Percentiles rank a stretch among this genome's conserved stretches.
Conservation (phyloP, 2,329 filamentous ascomycete species). For the Lachnum nothofagi region DNA sequence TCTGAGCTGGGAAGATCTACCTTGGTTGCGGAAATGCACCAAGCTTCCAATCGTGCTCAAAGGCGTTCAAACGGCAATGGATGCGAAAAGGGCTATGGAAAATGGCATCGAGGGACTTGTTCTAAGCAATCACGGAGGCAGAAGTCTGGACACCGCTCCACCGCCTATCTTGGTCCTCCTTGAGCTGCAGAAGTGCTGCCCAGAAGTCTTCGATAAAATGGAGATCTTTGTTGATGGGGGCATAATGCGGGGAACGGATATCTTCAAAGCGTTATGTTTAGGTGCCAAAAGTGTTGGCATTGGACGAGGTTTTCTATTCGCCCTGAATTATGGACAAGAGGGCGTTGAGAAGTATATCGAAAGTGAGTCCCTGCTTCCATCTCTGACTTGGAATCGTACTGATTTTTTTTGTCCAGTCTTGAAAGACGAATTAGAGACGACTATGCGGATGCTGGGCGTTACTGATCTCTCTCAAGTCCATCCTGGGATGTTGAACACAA, state of each 20-base stretch:
- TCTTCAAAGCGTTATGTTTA: slow-evolving; percentile 62
- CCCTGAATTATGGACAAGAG: slow-evolving; percentile 56
- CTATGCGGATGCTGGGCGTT: slow-evolving; percentile 62
- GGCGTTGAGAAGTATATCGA: slow-evolving; percentile 49
- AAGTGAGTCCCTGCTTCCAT: slow-evolving; percentile 39
- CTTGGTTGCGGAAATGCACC: slow-evolving; percentile 57
- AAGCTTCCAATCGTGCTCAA: slow-evolving; percentile 58
- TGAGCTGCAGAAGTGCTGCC: slow-evolving; percentile 57
- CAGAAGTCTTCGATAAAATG: slow-evolving; percentile 53
- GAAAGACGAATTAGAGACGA: slow-evolving; percentile 58
- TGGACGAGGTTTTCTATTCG: slow-evolving; percentile 56
- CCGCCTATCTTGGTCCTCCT: slow-evolving; percentile 55
- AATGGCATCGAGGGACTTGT: slow-evolving; percentile 62
- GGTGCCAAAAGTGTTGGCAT: slow-evolving; percentile 61
- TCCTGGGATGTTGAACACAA: slow-evolving; percentile 55
- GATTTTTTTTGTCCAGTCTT: slow-evolving; percentile 37
- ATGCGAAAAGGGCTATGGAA: slow-evolving; percentile 57
- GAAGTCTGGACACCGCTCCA: slow-evolving; percentile 47
- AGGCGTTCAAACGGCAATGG: slow-evolving; percentile 62
- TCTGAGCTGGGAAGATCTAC: slow-evolving; percentile 58
- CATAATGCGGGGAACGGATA: slow-evolving; percentile 59
- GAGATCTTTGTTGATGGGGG: slow-evolving; percentile 63
- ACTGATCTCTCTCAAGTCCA: slow-evolving; percentile 56
- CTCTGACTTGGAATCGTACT: not conserved
- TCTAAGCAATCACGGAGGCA: slow-evolving; percentile 65